Evolutionary conservation across 2,329 filamentous ascomycete species (phyloP), one percentile per base, ranked within the genome.

Genomic region (Neofusicoccum sp.): DNA sequence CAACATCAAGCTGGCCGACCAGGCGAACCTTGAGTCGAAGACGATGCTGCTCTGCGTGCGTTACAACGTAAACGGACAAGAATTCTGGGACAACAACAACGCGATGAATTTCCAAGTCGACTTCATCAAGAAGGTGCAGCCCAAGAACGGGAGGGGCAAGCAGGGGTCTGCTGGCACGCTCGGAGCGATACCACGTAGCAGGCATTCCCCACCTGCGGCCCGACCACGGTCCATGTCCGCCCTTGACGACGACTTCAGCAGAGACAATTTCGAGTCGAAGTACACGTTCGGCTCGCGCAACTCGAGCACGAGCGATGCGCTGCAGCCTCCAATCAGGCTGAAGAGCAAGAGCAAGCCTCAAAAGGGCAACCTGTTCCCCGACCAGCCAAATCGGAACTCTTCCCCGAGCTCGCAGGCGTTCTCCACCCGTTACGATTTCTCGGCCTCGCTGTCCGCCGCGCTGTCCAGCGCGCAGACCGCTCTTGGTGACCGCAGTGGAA

Each of bases 21-120:
- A 93, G 70, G 91, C 92, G 48, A 94, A 97, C 75, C 84, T 99
- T 49, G 93, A 97, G 76, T 87, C 87, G 67, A 98, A 97, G 84
- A 97, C 93, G 0, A 83, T 99, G 73, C 92, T 93, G 77, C 88
- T 98, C 72, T 98, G 95, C 77, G 85, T 97, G 56, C 90, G 92
- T 58, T 99, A 98, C 78, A 87, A 81, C 43, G 92, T 96, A 64
- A 88, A 89, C 66, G 92, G 92, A 16, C 84, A 89, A 66, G 94
- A 98, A 71, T 91, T 87, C 76, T 99, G 95, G 95, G 95, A 99
- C 78, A 99, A 94, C 83, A 99, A 99, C 76, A 82, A 83, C 69
- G 81, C 83, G 34, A 85, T 87, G 77, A 98, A 99, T 79, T 99
- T 95, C 79, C 93, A 97, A 76, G 86, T 98, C 61, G 93, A 97